Base-by-base conservation (phyloP, 176 grass and related monocot species). In the Cocos nucifera region DNA sequence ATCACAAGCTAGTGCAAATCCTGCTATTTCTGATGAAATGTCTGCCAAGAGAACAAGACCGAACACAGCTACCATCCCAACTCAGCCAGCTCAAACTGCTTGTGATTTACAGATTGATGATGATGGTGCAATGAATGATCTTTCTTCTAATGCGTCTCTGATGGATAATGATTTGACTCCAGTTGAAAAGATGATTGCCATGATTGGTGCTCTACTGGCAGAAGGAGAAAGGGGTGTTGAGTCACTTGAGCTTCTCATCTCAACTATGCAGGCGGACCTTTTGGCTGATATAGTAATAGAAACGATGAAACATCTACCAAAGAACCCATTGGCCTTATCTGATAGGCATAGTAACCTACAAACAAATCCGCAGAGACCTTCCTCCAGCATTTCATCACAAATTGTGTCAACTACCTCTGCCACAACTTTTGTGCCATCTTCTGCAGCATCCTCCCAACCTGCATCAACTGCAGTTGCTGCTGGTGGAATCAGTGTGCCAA, bases 261-360 rank as follows among this genome's bases (percentile, higher is more conserved):
- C 86, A 62, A 85, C 85, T 50, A 80, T 96, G 71, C 88, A 93
- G 73, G 68, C 84, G 64, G 94, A 99, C 35, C 80, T 99, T 60
- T 74, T 99, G 82, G 94, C 94, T 69, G 94, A 99, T 79, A 99
- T 99, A 85, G 94, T 99, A 60, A 93, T 99, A 74, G 94, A 99
- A 85, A 99, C 88, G 67, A 99, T 99, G 94, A 87, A 89, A 78
- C 87, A 93, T 80, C 71, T 99, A 64, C 81, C 76, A 12, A 66
- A 79, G 56, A 44, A 35, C 19, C 57, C 66, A 29, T 58, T 63
- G 22, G 52, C 32, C 54, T 65, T 59, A 56, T 27, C 79, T 59
- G 56, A 24, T 50, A 59, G 69, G 25, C 78, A 82, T 16, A 50
- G 60, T 70, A 77, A 22, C 3, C 72, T 27, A 22, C 69, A 72